Evolutionary conservation across 805 yeast genomes (phyloP).

Genomic region (Kodamaea kaohsiungensis): DNA sequence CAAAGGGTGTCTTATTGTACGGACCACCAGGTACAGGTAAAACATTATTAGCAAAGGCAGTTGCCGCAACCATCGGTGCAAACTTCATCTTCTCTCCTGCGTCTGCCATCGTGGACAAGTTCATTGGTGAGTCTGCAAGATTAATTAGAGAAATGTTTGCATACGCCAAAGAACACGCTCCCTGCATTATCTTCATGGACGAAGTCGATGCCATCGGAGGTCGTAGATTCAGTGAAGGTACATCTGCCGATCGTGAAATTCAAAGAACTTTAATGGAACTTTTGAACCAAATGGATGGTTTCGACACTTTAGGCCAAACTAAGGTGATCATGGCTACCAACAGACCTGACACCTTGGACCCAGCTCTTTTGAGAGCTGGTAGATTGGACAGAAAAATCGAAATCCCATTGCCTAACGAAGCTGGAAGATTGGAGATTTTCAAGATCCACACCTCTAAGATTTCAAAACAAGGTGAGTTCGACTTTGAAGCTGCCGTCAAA

Average conservation of each 20-base stretch:
- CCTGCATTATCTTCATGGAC: conserved; percentile 97
- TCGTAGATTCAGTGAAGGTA: conserved; percentile 95
- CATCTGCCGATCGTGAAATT: conserved; percentile 97
- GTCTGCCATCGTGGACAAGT: conserved; percentile 95
- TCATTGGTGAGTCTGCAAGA: conserved; percentile 97
- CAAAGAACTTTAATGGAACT: conserved; percentile 98
- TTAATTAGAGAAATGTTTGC: conserved; percentile 97
- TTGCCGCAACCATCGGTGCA: conserved; percentile 98
- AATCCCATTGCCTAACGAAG: conserved; percentile 93
- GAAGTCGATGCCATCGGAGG: conserved; percentile 99
- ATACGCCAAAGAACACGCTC: conserved; percentile 96
- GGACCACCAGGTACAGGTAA: conserved; percentile 99
- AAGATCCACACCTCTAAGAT: conserved; percentile 89
- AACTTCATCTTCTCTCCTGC: conserved; percentile 98
- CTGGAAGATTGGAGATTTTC: conserved; percentile 89
- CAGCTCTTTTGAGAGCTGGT: conserved; percentile 96
- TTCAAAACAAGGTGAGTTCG: conserved; percentile 91
- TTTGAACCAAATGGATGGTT: conserved; percentile 97
- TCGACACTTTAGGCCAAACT: conserved; percentile 94
- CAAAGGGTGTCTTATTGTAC: conserved; percentile 93
- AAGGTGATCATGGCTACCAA: conserved; percentile 99
- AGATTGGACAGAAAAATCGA: conserved; percentile 96
- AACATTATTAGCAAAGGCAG: conserved; percentile 94
- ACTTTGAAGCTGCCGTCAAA: conserved; percentile 94
- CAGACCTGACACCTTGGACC: conserved; percentile 97